Base-by-base conservation (phyloP, 345 rosid species). In the Syzygium jambos region DNA sequence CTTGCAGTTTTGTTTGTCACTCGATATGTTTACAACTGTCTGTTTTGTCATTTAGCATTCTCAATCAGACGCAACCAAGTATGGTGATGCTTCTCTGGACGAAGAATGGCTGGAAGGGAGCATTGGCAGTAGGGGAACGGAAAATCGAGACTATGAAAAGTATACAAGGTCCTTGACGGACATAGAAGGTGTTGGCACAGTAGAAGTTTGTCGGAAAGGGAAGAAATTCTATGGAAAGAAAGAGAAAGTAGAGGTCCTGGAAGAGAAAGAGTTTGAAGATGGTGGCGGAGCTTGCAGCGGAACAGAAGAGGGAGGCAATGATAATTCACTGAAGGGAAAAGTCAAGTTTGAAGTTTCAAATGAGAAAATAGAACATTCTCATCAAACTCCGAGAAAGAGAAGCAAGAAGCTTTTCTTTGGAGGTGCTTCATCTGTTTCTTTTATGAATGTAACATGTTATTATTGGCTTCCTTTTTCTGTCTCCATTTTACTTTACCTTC, bases 251-350 rank as follows among this genome's bases (percentile, higher is more conserved):
- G 92, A 90, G 88, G 91, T 90, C 89, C 95, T 93, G 89, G 94
- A 90, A 88, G 91, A 90, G 86, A 93, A 90, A 91, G 92, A 88
- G 86, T 95, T 94, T 85, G 98, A 95, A 91, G 98, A 93, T 86
- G 92, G 92, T 77, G 95, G 93, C 82, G 99, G 93, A 92, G 97
- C 97, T 54, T 93, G 96, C 90, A 98, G 98, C 68, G 98, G 96
- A 86, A 95, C 98, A 85, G 96, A 94, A 89, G 95, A 94, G 95
- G 98, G 96, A 88, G 87, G 92, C 85, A 91, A 88, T 88, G 90
- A 78, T 52, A 88, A 87, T 89, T 88, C 90, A 85, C 87, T 68
- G 21, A 92, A 90, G 89, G 91, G 92, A 84, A 94, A 95, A 80
- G 90, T 73, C 61, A 85, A 86, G 78, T 27, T 34, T 51, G 88